phyloP scores from a whole-genome alignment of 164 flowering plant genomes.

The Kalanchoe fedtschenkoi region DNA sequence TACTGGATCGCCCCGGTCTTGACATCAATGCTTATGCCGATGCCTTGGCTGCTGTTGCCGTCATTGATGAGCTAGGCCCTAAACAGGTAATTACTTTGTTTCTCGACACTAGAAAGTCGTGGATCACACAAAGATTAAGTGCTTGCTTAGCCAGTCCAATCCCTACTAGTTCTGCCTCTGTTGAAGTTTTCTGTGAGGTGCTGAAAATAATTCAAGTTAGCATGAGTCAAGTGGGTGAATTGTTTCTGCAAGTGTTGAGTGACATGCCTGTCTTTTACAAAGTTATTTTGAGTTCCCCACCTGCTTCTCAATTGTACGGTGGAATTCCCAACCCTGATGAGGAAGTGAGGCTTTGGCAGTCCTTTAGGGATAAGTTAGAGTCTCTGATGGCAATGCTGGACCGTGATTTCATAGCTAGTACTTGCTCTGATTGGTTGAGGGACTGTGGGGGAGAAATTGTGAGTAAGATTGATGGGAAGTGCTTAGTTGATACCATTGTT shows the following conservation, averaged over 20 bases:
- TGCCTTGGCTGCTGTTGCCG: slow-evolving; percentile 74
- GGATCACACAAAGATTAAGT: slow-evolving; percentile 27
- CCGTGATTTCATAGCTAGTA: slow-evolving; percentile 42
- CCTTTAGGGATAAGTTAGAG: slow-evolving; percentile 62
- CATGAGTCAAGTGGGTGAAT: slow-evolving; percentile 75
- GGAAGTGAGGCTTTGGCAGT: slow-evolving; percentile 81
- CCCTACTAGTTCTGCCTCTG: slow-evolving; percentile 20
- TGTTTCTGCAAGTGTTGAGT: slow-evolving; percentile 70
- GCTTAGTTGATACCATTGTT: slow-evolving; percentile 49
- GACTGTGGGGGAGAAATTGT: slow-evolving; percentile 59
- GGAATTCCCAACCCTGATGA: slow-evolving; percentile 89
- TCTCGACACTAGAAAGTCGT: slow-evolving; percentile 61
- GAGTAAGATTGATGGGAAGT: slow-evolving; percentile 49
- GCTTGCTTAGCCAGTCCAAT: neutral
- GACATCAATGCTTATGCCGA: slow-evolving; percentile 58
- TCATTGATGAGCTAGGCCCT: slow-evolving; percentile 68
- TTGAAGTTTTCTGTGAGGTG: slow-evolving; percentile 59
- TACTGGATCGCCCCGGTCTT: slow-evolving; percentile 34
- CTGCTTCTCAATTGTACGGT: slow-evolving; percentile 88
- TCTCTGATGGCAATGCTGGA: slow-evolving; percentile 53
- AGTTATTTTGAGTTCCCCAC: slow-evolving; percentile 66
- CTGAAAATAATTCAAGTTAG: slow-evolving; percentile 63
- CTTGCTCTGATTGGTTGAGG: slow-evolving; percentile 69
- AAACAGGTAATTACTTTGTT: slow-evolving; percentile 51
- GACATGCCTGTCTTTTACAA: slow-evolving; percentile 93